Percentiles rank a stretch among this genome's conserved stretches.
phyloP scores from a whole-genome alignment of 2,329 filamentous ascomycete genomes.

The Orbilia oligospora region DNA sequence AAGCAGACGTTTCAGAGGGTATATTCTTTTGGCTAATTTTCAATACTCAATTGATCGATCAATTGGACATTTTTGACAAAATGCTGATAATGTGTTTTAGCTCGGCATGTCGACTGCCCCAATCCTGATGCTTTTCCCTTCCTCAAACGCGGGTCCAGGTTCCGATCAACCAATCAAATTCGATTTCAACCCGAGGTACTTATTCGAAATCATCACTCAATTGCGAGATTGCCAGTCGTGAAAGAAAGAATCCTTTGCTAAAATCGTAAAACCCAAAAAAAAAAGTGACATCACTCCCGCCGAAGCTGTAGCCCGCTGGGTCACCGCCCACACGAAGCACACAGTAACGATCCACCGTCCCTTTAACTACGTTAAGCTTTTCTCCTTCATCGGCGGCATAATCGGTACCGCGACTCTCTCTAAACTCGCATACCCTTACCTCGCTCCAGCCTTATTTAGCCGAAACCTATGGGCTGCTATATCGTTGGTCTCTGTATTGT shows the following conservation, averaged over 20 bases:
- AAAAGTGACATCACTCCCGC: slow-evolving; percentile 59
- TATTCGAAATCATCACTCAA: slow-evolving; percentile 69
- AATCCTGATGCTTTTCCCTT: slow-evolving; percentile 87
- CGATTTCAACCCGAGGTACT: slow-evolving; percentile 68
- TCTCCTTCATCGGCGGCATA: slow-evolving; percentile 77
- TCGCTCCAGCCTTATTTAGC: slow-evolving; percentile 86
- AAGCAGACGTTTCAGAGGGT: slow-evolving; percentile 82
- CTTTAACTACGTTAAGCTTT: slow-evolving; percentile 85
- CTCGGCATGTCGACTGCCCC: slow-evolving; percentile 94
- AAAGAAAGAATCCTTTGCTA: not conserved
- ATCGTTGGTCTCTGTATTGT: slow-evolving; percentile 87
- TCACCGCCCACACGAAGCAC: slow-evolving; percentile 76
- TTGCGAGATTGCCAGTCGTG: too few species aligned
- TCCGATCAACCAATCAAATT: slow-evolving; percentile 78
- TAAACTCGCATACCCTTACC: slow-evolving; percentile 81
- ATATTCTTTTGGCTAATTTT: not conserved
- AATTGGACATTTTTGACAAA: slow-evolving; percentile 19
- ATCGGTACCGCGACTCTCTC: slow-evolving; percentile 79
- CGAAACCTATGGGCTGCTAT: slow-evolving; percentile 94
- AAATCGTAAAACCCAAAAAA: not conserved
- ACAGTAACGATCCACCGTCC: slow-evolving; percentile 85
- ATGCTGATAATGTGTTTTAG: slow-evolving; percentile 69
- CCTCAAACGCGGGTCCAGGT: slow-evolving; percentile 70
- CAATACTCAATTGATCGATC: slow-evolving; percentile 17
- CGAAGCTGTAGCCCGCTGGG: slow-evolving; percentile 72